Evolutionary conservation across 345 rosid species (phyloP), one percentile per base, ranked within the genome.

Genomic region (Xanthoceras sorbifolium): DNA sequence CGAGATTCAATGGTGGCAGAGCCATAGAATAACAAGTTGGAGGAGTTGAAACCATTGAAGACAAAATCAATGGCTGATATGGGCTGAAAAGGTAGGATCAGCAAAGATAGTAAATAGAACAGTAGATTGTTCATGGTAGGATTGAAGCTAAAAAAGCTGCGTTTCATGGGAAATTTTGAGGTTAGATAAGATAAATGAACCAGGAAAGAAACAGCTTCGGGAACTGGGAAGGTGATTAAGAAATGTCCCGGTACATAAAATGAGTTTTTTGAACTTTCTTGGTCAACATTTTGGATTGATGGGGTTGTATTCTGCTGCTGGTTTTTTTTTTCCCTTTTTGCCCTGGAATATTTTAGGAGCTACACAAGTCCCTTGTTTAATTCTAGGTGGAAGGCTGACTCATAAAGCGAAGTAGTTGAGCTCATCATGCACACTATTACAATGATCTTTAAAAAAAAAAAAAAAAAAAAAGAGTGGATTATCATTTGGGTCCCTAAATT

Each of bases 21-120:
- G 60, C 90, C 87, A 48, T 80, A 82, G 79, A 88, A 86, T 3
- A 82, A 82, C 10, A 90, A 69, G 72, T 61, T 75, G 17, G 84
- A 77, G 74, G 83, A 80, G 73, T 82, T 77, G 91, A 94, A 91
- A 64, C 94, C 94, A 72, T 87, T 92, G 87, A 88, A 88, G 84
- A 92, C 64, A 74, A 92, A 89, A 71, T 88, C 94, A 25, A 84
- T 29, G 50, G 94, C 81, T 3, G 77, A 79, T n/a, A 71, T 36
- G 32, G 82, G 59, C n/a, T 71, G 82, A 25, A 64, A 79, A 62
- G 66, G 73, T 2, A 74, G 52, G 28, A 71, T 57, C 10, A 57
- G 10, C 8, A 73, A 8, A 3, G 77, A 48, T 55, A 79, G 11
- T 0, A 80, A 62, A 28, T 72, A 0, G 1, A 74, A 26, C 15